A percentile compares a stretch with the other conserved stretches of the same genome.
Evolutionary conservation across 2,329 filamentous ascomycete species (phyloP).

Genomic region (Erysiphe pulchra): DNA sequence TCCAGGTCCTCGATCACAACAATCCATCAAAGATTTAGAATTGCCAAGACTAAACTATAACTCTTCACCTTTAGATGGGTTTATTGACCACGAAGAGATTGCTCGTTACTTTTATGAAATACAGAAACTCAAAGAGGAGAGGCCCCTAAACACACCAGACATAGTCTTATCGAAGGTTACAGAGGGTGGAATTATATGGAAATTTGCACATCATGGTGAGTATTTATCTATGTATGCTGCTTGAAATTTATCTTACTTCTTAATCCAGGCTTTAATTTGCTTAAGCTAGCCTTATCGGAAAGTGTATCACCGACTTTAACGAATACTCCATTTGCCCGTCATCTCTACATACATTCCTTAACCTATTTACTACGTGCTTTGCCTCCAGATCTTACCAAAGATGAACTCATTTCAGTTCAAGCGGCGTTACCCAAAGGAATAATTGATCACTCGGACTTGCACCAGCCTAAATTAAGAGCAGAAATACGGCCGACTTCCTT

Average conservation of each 20-base stretch:
- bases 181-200: slow-evolving; percentile 21
- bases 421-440: slow-evolving; percentile 21
- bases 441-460: slow-evolving; percentile 6
- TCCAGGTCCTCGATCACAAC: slow-evolving; percentile 1
- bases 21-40: slow-evolving; percentile 6
- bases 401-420: slow-evolving; percentile 26
- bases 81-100: slow-evolving; percentile 3
- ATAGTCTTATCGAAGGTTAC: background rate
- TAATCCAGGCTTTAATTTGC: slow-evolving; percentile 18
- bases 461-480: background rate
- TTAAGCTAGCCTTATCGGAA: slow-evolving; percentile 21
- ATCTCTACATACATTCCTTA: slow-evolving; percentile 36
- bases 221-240: no score
- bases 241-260: background rate
- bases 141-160: slow-evolving; percentile 4
- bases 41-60: slow-evolving; percentile 8
- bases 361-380: slow-evolving; percentile 38
- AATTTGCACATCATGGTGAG: slow-evolving; percentile 23
- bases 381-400: slow-evolving; percentile 26
- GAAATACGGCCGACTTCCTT: slow-evolving; percentile 16
- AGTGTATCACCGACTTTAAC: slow-evolving; percentile 14
- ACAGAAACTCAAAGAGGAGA: background rate
- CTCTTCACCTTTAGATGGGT: slow-evolving; percentile 7
- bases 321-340: slow-evolving; percentile 24
- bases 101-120: slow-evolving; percentile 4